phyloP scores from a whole-genome alignment of 2,329 filamentous ascomycete genomes.

The Mycogone perniciosa region DNA sequence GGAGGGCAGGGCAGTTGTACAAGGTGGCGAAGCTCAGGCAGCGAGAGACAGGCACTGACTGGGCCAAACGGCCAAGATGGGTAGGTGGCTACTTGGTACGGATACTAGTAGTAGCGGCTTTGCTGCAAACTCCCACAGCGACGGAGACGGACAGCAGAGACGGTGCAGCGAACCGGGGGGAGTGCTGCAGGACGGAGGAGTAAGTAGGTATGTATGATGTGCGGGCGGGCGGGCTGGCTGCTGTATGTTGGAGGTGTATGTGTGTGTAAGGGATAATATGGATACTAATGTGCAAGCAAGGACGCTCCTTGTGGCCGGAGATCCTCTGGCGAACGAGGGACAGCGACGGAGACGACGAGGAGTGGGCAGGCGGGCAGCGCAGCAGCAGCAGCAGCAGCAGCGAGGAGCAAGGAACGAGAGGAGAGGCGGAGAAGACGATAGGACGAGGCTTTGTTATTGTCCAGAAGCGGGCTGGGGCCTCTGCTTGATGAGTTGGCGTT shows the following conservation, averaged over 20 bases:
- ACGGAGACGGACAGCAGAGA: background rate
- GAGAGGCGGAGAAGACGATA: background rate
- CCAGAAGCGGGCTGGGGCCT: conserved; percentile 20
- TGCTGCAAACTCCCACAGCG: background rate
- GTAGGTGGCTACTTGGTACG: background rate
- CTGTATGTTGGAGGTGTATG: background rate
- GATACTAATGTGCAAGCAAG: no score
- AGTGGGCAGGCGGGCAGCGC: conserved; percentile 7
- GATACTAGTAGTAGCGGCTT: no score
- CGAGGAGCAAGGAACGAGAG: background rate
- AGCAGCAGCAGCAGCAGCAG: conserved; percentile 2
- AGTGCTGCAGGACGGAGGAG: background rate
- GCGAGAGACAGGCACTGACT: conserved; percentile 3
- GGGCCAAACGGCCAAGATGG: conserved; percentile 1
- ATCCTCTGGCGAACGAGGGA: background rate
- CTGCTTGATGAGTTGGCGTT: conserved; percentile 34
- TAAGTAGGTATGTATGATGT: conserved; percentile 10
- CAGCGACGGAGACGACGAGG: background rate
- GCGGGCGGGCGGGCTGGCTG: background rate
- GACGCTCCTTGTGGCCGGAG: no score
- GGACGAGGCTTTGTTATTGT: conserved; percentile 28
- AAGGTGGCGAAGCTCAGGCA: conserved; percentile 12
- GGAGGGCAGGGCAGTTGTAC: conserved; percentile 6
- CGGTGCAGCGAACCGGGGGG: background rate
- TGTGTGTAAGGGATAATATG: background rate